Evolutionary conservation across 2,329 filamentous ascomycete genomes (phyloP).

Genomic region (Xylaria polymorpha): DNA sequence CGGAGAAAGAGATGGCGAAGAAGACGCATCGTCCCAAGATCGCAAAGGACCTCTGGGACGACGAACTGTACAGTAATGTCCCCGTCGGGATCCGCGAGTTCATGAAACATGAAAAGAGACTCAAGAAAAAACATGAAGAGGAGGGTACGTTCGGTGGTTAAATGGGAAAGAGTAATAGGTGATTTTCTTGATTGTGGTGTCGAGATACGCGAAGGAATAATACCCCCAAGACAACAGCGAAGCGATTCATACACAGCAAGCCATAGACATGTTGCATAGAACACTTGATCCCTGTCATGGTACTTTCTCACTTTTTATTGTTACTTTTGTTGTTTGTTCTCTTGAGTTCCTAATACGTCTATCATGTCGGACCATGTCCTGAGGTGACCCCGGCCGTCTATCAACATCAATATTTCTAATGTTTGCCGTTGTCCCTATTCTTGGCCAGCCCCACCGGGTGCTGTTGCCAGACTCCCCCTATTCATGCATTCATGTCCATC

Average conservation of each 20-base stretch:
- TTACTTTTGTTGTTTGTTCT: neutral
- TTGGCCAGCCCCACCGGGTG: constrained; percentile 1
- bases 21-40: constrained; percentile 55
- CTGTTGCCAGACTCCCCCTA: constrained; percentile 12
- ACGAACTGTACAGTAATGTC: constrained; percentile 80
- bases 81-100: constrained; percentile 96
- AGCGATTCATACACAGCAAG: neutral
- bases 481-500: constrained; percentile 13
- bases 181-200: constrained; percentile 11
- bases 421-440: constrained; percentile 20
- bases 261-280: constrained; percentile 14
- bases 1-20: constrained; percentile 49
- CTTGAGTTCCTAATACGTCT: neutral
- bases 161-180: constrained; percentile 15
- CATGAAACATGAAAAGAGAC: constrained; percentile 93
- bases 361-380: constrained; percentile 11
- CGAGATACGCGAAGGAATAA: constrained; percentile 18
- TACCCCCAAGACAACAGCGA: constrained; percentile 19
- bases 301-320: constrained; percentile 8
- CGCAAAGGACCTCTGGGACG: constrained; percentile 67
- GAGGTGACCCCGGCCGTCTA: constrained; percentile 30
- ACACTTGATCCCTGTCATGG: neutral
- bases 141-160: constrained; percentile 64
- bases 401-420: constrained; percentile 30
- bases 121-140: constrained; percentile 78